Evolutionary conservation across 768 basidiomycete species (phyloP), one percentile per base, ranked within the genome.

Genomic region (Rhodotorula kratochvilovae): DNA sequence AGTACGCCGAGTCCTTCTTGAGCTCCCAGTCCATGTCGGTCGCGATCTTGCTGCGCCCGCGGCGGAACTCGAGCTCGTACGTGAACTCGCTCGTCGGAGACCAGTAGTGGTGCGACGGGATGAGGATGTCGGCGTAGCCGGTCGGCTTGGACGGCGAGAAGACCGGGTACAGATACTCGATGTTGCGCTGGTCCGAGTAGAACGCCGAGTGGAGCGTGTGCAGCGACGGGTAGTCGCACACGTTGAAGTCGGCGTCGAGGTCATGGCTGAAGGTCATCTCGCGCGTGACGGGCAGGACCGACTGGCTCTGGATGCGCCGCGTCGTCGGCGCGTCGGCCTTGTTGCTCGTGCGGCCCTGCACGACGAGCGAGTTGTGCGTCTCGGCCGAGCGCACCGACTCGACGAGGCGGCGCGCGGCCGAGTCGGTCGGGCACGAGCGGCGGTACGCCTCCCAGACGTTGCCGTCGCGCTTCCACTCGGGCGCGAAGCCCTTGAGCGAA

Each of bases 41-140:
- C 68, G 89, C 82, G 68, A 87, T 84, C 67, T 74, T 74, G 53
- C 61, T 66, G 31, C 72, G 58, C 17, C 77, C 77, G 31, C 73
- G 61, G 48, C 73, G 69, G 58, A 72, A 48, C 60, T 79, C 78
- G 62, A 68, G 64, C 61, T 77, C 78, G 76, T 79, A 79, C 16
- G 68, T 73, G 39, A 76, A 69, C 58, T 78, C 77, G 51, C 74
- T 74, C 36, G 68, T 67, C 5, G 78, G 78, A 17, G 56, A 54
- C 77, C 90, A 91, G 80, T 99, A 97, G 79, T 99, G 97, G 80
- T 98, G 92, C 72, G 90, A 93, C 0, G 96, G 96, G 72, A 99
- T 93, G 67, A 90, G 84, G 75, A 99, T 91, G 78, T 98, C 96
- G 75, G 87, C 82, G 80, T 89, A 98, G 0, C 96, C 96, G 31